Conservation (phyloP, 129 eudicot genomes). For the Helichrysum umbraculigerum region DNA sequence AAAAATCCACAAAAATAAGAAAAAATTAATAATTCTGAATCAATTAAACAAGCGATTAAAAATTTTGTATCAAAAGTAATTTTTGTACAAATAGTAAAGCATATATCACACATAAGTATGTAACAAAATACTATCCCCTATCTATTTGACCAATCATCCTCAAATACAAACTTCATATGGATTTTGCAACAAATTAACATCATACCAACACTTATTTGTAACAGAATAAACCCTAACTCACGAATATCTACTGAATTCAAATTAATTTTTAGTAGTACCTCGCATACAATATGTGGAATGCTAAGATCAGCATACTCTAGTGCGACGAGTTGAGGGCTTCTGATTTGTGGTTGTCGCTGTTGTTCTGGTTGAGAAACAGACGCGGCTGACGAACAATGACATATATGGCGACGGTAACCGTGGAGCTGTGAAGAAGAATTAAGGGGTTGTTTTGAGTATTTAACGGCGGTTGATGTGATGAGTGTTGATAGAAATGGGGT, state of each 20-base stretch:
- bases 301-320: slow-evolving; percentile 54
- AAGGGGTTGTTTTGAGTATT: slow-evolving; percentile 13
- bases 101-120: too few relatives aligned
- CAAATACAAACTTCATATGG: not conserved
- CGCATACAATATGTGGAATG: slow-evolving; percentile 38
- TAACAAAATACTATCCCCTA: not conserved
- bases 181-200: slow-evolving; percentile 3
- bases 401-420: slow-evolving; percentile 17
- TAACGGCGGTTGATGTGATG: slow-evolving; percentile 20
- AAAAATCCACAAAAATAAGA: slow-evolving; percentile 10
- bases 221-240: slow-evolving; percentile 9
- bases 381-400: slow-evolving; percentile 33
- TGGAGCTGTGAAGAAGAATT: slow-evolving; percentile 23
- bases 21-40: not conserved
- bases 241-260: not conserved
- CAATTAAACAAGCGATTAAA: not conserved
- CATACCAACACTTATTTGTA: not conserved
- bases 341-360: slow-evolving; percentile 34
- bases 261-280: slow-evolving; percentile 12
- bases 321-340: slow-evolving; percentile 60
- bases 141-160: not conserved
- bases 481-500: slow-evolving; percentile 32
- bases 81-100: not conserved
- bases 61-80: not conserved
- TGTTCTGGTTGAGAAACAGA: slow-evolving; percentile 33